These are phyloP conservation scores for Scenedesmus sp. DNA, from an alignment of 163 green algal species.

Conservation along the genomic window DNA sequence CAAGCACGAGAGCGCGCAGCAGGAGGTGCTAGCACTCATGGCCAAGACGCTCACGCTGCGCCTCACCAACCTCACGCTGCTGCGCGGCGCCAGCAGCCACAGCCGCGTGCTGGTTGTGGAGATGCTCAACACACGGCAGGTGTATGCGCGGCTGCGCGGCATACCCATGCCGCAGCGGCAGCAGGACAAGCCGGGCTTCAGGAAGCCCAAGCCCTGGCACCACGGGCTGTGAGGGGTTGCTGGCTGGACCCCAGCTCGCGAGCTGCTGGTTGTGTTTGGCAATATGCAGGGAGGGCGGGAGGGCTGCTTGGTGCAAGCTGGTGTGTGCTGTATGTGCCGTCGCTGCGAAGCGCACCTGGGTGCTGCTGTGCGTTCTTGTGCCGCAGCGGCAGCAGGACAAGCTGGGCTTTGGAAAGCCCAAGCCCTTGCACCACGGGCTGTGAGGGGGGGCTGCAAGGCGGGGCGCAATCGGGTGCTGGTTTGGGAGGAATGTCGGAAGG, in stretches of 20 bases:
- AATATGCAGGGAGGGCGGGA: too few relatives aligned
- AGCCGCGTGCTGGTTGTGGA: conserved; percentile 71
- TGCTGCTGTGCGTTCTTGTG: background rate
- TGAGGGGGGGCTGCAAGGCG: background rate
- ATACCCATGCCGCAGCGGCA: conserved; percentile 10
- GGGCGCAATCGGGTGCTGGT: too few relatives aligned
- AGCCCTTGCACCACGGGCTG: conserved; percentile 30
- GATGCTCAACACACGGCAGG: conserved; percentile 41
- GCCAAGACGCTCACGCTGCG: conserved; percentile 64
- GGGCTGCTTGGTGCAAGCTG: too few relatives aligned
- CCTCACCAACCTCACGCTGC: conserved; percentile 68
- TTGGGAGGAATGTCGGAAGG: too few relatives aligned
- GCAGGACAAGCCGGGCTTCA: conserved; percentile 21
- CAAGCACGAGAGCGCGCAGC: conserved; percentile 35
- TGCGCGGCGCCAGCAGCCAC: conserved; percentile 60
- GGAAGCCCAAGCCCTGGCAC: conserved; percentile 40
- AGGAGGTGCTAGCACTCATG: conserved; percentile 74
- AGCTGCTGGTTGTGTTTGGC: background rate
- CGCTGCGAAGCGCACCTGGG: background rate
- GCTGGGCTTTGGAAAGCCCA: conserved; percentile 6
- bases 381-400: background rate
- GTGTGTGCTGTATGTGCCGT: too few relatives aligned
- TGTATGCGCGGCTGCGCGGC: conserved; percentile 38
- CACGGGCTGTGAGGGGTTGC: conserved; percentile 25
- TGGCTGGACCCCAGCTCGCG: background rate